Evolutionary conservation across 352 stramenopile species (phyloP), one percentile per base, ranked within the genome.

Genomic region (Pythium diclinum): DNA sequence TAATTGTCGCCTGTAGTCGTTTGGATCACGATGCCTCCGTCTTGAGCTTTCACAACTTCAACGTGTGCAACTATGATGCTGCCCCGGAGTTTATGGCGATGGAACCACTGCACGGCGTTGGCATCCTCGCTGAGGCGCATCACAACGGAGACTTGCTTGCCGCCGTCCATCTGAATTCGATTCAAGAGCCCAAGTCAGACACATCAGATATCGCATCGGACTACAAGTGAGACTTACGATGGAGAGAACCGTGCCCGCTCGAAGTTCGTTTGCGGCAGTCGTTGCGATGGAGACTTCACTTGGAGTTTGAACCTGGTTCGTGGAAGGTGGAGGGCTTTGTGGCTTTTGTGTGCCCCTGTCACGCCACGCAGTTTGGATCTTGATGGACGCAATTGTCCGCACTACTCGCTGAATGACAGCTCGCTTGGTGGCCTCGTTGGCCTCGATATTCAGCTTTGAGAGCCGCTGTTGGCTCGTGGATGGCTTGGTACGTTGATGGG

Each of bases 1-100:
- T 38, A 59, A n/a, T 44, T 25, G 8, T 52, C 32, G 34, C 42
- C 28, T 10, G 21, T 16, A 8, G 36, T 42, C 14, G 63, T 61
- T 36, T 69, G 56, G n/a, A 69, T 69, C 19, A 65, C 14, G 21
- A 69, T 59, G 11, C 30, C 46, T 52, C 63, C 63, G 23, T 59
- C 49, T 32, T 36, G 30, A 1, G 63, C 56, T 34, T 65, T 60
- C 23, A 69, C 53, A 25, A 59, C 44, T 34, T 48, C 42, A 4
- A 69, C 28, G 23, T 69, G 36, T 6, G n/a, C 23, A 1, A 69
- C 46, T 3, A 38, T 4, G 16, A 69, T 51, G 10, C 14, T 36
- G 7, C 61, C 61, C 8, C 42, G 61, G 3, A 57, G 53, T 42
- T 42, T 61, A 6, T 62, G 53, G 23, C 30, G 53, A 9, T 62